Evolutionary conservation across 306 rosid species (phyloP), one percentile per base, ranked within the genome.

Genomic region (Sindora glabra): DNA sequence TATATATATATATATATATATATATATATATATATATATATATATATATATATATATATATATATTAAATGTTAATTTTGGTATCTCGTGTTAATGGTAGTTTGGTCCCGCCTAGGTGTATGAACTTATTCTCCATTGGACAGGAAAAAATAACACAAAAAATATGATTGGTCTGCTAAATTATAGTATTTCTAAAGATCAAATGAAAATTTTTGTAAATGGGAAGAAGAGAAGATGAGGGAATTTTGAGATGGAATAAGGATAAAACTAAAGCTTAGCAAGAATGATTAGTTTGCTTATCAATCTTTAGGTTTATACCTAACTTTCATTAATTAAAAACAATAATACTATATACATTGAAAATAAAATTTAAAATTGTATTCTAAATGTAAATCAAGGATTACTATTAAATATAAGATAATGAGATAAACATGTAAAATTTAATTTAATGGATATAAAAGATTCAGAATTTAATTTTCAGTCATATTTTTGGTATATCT

Each of bases 61-160:
- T n/a, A n/a, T 37, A 62, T 48, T 62, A 50, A 56, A 49, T 67
- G 33, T 62, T 32, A 66, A 36, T 46, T 65, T 26, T 36, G 9
- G 65, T 67, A 63, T 57, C 36, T 61, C 36, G 13, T 17, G 58
- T 29, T 22, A 51, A 18, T 3, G 44, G 33, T 10, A 48, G 61
- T 53, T 56, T 49, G 21, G 10, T 55, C 11, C 48, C 17, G n/a
- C 27, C 17, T 37, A 33, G 18, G 41, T 38, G 52, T 60, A 41
- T 42, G 86, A 76, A 71, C 42, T 34, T 74, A 76, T 81, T 81
- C 83, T 65, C 76, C 78, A 74, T 73, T 71, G 64, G 38, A 54
- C 48, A 42, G 16, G 33, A 34, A 59, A 64, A 68, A 68, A 56
- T 66, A 78, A 52, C 49, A 48, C 23, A 48, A 37, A 12, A 66